phyloP scores from a whole-genome alignment of 2,329 filamentous ascomycete genomes.

The Neophaeococcomyces aloes region DNA sequence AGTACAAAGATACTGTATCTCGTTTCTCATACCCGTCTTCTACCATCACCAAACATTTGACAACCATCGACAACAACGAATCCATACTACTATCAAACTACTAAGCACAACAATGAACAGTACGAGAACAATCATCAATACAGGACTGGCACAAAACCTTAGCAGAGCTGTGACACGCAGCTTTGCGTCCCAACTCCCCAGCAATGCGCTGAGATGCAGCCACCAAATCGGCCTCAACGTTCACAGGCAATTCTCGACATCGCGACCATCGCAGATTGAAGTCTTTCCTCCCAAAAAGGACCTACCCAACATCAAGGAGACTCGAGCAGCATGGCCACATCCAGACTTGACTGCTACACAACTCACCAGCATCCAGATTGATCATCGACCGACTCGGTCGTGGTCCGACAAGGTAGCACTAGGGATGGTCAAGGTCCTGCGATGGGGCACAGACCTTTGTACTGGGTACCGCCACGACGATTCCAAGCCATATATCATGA shows the following conservation, averaged over 20 bases:
- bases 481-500: slow-evolving; percentile 56
- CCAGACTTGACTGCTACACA: slow-evolving; percentile 59
- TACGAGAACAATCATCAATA: slow-evolving; percentile 13
- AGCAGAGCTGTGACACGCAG: slow-evolving; percentile 12
- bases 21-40: not conserved
- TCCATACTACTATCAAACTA: not conserved
- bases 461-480: slow-evolving; percentile 71
- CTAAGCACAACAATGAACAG: slow-evolving; percentile 12
- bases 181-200: slow-evolving; percentile 12
- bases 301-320: slow-evolving; percentile 33
- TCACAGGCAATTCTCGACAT: slow-evolving; percentile 30
- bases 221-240: slow-evolving; percentile 12
- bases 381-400: slow-evolving; percentile 63
- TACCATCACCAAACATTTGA: not conserved
- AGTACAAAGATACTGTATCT: not conserved
- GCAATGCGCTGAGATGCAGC: slow-evolving; percentile 20
- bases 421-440: slow-evolving; percentile 60
- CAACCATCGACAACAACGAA: not conserved
- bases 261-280: slow-evolving; percentile 28
- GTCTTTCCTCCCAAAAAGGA: slow-evolving; percentile 52
- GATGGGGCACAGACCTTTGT: slow-evolving; percentile 69
- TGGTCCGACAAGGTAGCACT: slow-evolving; percentile 71
- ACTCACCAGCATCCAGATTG: slow-evolving; percentile 59
- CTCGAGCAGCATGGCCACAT: slow-evolving; percentile 22
- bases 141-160: slow-evolving; percentile 14